Conservation (phyloP, 805 yeast species). For the Saccharomycopsis sp. region DNA sequence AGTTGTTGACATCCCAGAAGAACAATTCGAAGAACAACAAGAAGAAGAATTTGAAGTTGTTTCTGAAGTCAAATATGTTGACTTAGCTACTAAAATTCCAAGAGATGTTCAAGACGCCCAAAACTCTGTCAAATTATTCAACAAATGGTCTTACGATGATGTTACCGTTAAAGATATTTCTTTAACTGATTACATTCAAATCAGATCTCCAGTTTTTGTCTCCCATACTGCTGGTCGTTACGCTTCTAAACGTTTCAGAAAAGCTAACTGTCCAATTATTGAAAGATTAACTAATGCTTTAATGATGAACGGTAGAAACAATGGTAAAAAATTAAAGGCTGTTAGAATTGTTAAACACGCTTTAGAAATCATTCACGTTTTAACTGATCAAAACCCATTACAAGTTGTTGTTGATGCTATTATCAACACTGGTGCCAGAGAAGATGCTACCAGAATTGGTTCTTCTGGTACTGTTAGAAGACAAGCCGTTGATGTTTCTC, state of each 20-base stretch:
- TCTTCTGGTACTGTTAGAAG: constrained; percentile 99
- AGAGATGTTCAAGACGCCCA: constrained; percentile 94
- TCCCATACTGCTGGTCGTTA: constrained; percentile 99
- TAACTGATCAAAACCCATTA: constrained; percentile 98
- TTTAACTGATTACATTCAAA: constrained; percentile 95
- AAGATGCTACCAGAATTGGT: constrained; percentile 99
- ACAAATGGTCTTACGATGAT: constrained; percentile 99
- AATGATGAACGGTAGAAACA: constrained; percentile 99
- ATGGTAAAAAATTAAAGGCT: constrained; percentile 99
- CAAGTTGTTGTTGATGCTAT: constrained; percentile 99
- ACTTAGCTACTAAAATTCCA: constrained; percentile 93
- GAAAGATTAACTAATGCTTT: constrained; percentile 99
- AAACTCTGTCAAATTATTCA: constrained; percentile 93
- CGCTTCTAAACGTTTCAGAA: constrained; percentile 99
- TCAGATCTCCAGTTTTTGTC: constrained; percentile 94
- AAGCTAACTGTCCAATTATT: constrained; percentile 98
- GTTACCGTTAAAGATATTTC: constrained; percentile 97
- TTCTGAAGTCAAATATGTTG: constrained; percentile 74
- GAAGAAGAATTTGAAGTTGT: constrained; percentile 61
- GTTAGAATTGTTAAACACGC: constrained; percentile 99
- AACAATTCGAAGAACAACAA: constrained; percentile 35
- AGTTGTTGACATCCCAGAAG: constrained; percentile 38
- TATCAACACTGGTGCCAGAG: constrained; percentile 99
- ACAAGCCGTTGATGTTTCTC: constrained; percentile 99
- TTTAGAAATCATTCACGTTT: constrained; percentile 91